phyloP scores from a whole-genome alignment of 768 basidiomycete genomes.

The Boletus rubescentipes region DNA sequence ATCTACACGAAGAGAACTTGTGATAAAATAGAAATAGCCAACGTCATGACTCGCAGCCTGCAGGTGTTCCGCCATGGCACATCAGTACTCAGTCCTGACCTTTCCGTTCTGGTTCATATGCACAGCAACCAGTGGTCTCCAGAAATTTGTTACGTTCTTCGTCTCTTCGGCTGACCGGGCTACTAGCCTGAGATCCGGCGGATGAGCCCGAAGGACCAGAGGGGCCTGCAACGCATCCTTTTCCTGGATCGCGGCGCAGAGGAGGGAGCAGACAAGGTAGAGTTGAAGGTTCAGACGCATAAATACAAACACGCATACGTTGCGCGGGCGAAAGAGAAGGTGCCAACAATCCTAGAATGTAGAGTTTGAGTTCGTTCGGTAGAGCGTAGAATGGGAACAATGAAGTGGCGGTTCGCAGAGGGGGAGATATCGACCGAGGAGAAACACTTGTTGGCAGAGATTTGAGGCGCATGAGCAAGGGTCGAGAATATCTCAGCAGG shows the following conservation, averaged over 20 bases:
- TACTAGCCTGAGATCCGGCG: slow-evolving; percentile 6
- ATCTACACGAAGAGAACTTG: no score
- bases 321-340: slow-evolving; percentile 59
- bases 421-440: slow-evolving; percentile 14
- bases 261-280: slow-evolving; percentile 44
- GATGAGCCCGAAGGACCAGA: slow-evolving; percentile 17
- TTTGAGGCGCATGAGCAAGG: slow-evolving; percentile 40
- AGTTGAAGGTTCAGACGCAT: slow-evolving; percentile 49
- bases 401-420: slow-evolving; percentile 15
- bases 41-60: neutral
- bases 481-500: slow-evolving; percentile 50
- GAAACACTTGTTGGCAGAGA: slow-evolving; percentile 12
- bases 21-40: slow-evolving; percentile 1
- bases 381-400: slow-evolving; percentile 41
- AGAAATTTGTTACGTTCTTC: slow-evolving; percentile 46
- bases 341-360: slow-evolving; percentile 55
- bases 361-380: slow-evolving; percentile 57
- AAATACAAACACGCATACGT: slow-evolving; percentile 52
- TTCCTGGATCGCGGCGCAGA: slow-evolving; percentile 24
- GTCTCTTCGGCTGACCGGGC: slow-evolving; percentile 37
- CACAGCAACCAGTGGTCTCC: slow-evolving; percentile 43
- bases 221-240: slow-evolving; percentile 20
- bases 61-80: neutral
- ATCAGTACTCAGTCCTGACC: slow-evolving; percentile 6
- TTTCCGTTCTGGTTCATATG: slow-evolving; percentile 40